Base-by-base conservation (phyloP, 108 stramenopile species). In the Conticribra weissflogii region DNA sequence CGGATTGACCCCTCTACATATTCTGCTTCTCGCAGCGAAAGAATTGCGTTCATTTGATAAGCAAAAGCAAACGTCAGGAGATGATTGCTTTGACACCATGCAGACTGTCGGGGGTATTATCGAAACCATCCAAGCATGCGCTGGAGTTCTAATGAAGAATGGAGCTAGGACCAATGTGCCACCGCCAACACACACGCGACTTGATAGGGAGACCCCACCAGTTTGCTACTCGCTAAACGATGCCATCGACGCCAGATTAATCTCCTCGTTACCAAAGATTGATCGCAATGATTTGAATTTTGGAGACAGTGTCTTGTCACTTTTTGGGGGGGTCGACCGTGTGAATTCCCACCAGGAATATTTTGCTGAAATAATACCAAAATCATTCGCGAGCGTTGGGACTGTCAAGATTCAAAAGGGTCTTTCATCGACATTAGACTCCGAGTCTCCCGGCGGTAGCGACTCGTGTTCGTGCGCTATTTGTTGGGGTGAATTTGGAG, bases 1-100 rank as follows among this genome's bases (percentile, higher is more conserved):
- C 53, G 93, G 93, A 3, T 94, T 88, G 71, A 78, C 90, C 4
- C 93, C 93, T 16, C 71, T 89, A 32, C 93, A 94, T 62, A 87
- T 94, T 46, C 63, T 92, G 9, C 70, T 79, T 16, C 63, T 71
- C 48, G 72, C 79, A 28, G 83, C 81, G 36, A 67, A 82, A 27
- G 82, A 79, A 46, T 17, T 69, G 14, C 32, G 21, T 28, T 36
- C 5, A 1, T 65, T 54, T 17, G 46, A 48, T 2, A 33, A 18
- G 8, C 24, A 70, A 18, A 52, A 48, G 2, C 19, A 61, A 64
- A 82, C 85, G 8, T 28, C 55, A 30, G 54, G 30, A 30, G 63
- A 60, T n/a, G 41, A 75, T 27, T 51, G 53, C 48, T 23, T 64
- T 36, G 54, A 70, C 22, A 60, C 56, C 72, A 53, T 75, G 72